Base-by-base conservation (phyloP, 2,329 filamentous ascomycete species). In the Venturiaceae sp. region DNA sequence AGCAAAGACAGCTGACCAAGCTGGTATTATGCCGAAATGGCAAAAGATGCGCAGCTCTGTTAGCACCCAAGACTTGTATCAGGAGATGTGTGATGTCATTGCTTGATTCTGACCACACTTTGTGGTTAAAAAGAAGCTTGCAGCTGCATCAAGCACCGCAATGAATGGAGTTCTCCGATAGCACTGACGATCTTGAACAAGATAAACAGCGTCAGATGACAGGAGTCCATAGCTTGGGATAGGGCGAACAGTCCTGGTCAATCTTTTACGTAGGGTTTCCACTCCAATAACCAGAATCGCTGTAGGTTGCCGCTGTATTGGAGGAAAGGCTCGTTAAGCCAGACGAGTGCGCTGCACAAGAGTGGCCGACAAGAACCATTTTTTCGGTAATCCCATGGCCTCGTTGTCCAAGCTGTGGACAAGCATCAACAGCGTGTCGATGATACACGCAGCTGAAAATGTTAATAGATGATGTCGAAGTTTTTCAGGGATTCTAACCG, bases 381-480 rank as follows among this genome's bases (percentile, higher is more conserved):
- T 87, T 86, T 67, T 88, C 85, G 64, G 90, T 83, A 59, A 92
- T 76, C 50, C 67, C 66, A 68, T 96, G 91, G 52, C 86, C 86
- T 54, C 83, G 82, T 60, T 87, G 84, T 61, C 87, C 88, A 69
- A 90, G 90, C 36, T 83, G 79, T 53, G 84, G 78, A 70, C 91
- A 96, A 61, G 88, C 87, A 68, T 96, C 91, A 66, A 96, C 80
- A 53, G 88, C 85, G 71, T 96, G 92, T 68, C 86, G 81, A 77
- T 92, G 90, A 78, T 96, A 95, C 65, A 92, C 80, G 74, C 91
- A 96, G 63, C 85, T 58, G 28, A 32, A 19, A 36, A 14, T 41
- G 30, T 57, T 13, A 57, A 41, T 47, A 36, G 5, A 21, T 39
- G 21, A 14, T 16, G 19, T 6, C 50, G 30, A 34, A 36, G 34